Conservation (phyloP, 2,329 filamentous ascomycete species). For the Sporothrix humicola region DNA sequence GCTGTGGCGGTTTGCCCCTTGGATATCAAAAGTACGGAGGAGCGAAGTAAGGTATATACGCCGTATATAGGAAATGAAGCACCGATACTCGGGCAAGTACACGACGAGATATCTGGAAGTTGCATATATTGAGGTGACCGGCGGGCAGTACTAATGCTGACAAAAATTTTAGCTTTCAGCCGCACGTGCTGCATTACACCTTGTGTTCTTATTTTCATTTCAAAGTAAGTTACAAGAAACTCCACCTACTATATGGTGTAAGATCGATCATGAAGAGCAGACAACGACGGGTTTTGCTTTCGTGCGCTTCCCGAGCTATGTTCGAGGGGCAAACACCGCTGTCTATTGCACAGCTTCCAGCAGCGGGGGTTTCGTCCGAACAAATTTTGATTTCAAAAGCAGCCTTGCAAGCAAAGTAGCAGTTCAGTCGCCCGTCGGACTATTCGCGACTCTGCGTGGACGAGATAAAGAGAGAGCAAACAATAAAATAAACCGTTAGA, state of each 20-base stretch:
- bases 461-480: not conserved
- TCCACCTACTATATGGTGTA: not conserved
- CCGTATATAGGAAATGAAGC: not conserved
- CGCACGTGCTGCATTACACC: not conserved
- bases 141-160: not conserved
- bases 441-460: not conserved
- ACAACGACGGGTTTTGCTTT: not conserved
- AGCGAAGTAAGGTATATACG: not conserved
- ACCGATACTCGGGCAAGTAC: not conserved
- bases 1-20: not conserved
- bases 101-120: not conserved
- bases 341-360: not conserved
- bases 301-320: not conserved
- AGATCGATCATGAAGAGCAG: not conserved
- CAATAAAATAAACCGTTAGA: not conserved
- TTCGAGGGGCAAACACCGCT: not conserved
- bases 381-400: not conserved
- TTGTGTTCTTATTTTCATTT: not conserved
- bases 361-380: not conserved
- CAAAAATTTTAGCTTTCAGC: not conserved
- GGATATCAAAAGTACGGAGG: not conserved
- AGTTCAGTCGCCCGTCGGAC: not conserved
- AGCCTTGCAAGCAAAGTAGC: not conserved
- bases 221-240: too few species aligned
- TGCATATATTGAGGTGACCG: not conserved